phyloP scores from a whole-genome alignment of 1,284 basidiomycete genomes.

The Rhodotorula sp. region DNA sequence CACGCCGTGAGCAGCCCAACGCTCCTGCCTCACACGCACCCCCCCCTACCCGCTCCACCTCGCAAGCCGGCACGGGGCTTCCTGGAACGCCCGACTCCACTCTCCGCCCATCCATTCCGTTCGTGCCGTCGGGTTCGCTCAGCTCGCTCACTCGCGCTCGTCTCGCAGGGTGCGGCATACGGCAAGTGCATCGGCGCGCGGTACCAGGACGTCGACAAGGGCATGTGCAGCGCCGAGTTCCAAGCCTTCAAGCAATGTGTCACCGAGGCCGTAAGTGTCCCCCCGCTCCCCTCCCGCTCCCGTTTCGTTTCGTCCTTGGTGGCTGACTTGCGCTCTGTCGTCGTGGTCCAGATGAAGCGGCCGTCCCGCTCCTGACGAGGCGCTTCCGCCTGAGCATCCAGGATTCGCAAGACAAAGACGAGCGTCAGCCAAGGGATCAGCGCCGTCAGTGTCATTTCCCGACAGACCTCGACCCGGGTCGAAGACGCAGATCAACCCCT shows the following conservation, averaged over 20 bases:
- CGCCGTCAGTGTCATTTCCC: no score
- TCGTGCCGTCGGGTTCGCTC: neutral
- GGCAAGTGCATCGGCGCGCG: conserved; percentile 52
- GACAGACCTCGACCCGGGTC: no score
- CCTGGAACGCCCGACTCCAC: neutral
- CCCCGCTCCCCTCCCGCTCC: neutral
- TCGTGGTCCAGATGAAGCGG: neutral
- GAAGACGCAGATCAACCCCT: no score
- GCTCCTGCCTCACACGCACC: neutral
- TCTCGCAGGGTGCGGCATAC: conserved; percentile 51
- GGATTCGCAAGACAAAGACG: no score
- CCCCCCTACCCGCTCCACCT: neutral
- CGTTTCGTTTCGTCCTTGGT: neutral
- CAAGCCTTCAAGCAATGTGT: conserved; percentile 53
- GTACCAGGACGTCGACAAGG: conserved; percentile 52
- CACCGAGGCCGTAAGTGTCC: conserved; percentile 10
- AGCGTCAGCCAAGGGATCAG: no score
- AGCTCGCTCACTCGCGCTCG: neutral
- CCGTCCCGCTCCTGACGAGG: neutral
- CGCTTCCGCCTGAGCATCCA: no score
- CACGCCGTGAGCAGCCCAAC: conserved; percentile 1
- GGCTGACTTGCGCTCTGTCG: neutral
- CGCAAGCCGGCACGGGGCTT: neutral
- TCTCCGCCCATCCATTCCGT: neutral
- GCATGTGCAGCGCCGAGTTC: conserved; percentile 53